Evolutionary conservation across 192 early-diverging fungal species (phyloP).

Genomic region (Chytriomyces confervae): DNA sequence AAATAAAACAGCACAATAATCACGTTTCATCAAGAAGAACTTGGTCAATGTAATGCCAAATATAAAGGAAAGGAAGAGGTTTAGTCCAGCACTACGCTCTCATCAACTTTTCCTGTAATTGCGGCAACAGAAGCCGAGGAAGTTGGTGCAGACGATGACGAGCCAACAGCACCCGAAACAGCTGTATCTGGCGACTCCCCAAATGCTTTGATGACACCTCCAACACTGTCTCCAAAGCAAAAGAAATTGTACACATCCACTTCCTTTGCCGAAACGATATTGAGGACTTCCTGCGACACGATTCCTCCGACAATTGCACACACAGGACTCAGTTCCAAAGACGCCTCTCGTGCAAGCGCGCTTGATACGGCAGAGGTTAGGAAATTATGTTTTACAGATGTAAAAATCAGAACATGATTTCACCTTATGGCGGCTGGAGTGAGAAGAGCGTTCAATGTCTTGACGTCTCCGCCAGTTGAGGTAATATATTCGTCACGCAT

Average conservation of each 20-base stretch:
- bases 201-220: constrained; percentile 13
- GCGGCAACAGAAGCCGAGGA: no score
- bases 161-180: no score
- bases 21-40: no score
- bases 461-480: background rate
- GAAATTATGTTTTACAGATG: background rate
- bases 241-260: constrained; percentile 85
- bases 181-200: background rate
- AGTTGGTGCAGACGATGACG: no score
- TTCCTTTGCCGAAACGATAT: constrained; percentile 81
- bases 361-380: constrained; percentile 37
- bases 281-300: constrained; percentile 89
- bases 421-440: constrained; percentile 11
- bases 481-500: constrained; percentile 3
- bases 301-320: constrained; percentile 89
- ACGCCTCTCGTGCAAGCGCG: constrained; percentile 52
- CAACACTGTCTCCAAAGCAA: constrained; percentile 28
- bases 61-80: no score
- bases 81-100: no score
- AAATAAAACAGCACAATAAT: no score
- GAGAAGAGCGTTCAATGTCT: constrained; percentile 6
- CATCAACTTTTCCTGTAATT: no score
- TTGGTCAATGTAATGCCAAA: no score
- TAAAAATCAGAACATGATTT: background rate
- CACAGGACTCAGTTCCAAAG: constrained; percentile 76